Conservation (phyloP, 2,329 filamentous ascomycete genomes). For the Colletotrichum orbiculare region DNA sequence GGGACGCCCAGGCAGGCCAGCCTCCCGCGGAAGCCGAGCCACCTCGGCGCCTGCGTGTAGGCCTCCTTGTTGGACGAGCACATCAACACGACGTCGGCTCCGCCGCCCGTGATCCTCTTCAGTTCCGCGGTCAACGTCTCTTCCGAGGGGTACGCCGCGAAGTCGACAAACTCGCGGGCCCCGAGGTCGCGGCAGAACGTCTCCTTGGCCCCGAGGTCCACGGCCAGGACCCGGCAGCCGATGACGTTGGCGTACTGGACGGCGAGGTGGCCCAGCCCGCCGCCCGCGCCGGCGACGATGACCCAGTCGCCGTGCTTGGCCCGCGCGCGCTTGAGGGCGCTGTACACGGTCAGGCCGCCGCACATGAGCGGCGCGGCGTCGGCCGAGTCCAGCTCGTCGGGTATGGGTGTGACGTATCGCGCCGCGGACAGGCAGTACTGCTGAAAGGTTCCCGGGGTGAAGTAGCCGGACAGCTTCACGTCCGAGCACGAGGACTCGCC, state of each 20-base stretch:
- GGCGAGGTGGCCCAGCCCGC: conserved; percentile 44
- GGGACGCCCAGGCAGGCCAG: conserved; percentile 44
- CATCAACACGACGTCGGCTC: conserved; percentile 39
- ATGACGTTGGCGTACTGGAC: conserved; percentile 45
- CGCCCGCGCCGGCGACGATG: conserved; percentile 45
- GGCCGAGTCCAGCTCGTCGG: conserved; percentile 47
- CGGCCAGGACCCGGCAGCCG: conserved; percentile 43
- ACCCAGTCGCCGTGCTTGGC: conserved; percentile 42
- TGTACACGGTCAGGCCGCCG: conserved; percentile 72
- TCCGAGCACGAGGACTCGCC: conserved; percentile 39
- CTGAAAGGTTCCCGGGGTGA: conserved; percentile 42
- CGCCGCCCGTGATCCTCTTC: conserved; percentile 36
- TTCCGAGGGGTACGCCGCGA: conserved; percentile 36
- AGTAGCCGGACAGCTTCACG: conserved; percentile 42
- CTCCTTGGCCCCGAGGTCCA: conserved; percentile 43
- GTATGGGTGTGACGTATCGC: conserved; percentile 57
- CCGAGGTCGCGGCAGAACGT: conserved; percentile 40
- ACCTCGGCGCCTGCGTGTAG: conserved; percentile 40
- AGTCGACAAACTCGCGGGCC: conserved; percentile 43
- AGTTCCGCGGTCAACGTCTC: conserved; percentile 25
- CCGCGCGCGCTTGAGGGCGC: conserved; percentile 57
- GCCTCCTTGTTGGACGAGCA: conserved; percentile 40
- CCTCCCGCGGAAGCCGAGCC: conserved; percentile 44
- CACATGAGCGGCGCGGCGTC: conserved; percentile 72
- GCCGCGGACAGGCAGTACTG: conserved; percentile 39